Evolutionary conservation across 441 rosid genomes (phyloP).

Genomic region (Theobroma grandiflorum): DNA sequence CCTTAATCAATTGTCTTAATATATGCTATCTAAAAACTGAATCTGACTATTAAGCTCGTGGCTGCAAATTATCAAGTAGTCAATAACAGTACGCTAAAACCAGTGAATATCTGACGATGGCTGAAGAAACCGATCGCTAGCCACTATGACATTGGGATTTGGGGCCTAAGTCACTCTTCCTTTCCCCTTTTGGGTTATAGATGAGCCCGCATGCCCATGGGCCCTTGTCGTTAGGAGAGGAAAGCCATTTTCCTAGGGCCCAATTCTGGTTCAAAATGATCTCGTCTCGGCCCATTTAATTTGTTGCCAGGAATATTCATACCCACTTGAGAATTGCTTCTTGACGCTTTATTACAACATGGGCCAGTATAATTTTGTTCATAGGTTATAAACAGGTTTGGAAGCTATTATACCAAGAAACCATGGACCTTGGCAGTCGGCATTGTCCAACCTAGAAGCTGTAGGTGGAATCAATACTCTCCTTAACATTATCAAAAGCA

Average conservation of each 20-base stretch:
- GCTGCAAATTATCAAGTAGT: background rate
- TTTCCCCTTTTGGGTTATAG: background rate
- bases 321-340: background rate
- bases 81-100: too few relatives aligned
- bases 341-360: too few relatives aligned
- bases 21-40: background rate
- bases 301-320: background rate
- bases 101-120: too few relatives aligned
- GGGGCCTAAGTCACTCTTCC: background rate
- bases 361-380: too few relatives aligned
- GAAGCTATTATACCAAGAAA: background rate
- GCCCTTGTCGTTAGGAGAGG: background rate
- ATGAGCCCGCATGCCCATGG: background rate
- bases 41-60: background rate
- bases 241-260: background rate
- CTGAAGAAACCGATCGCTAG: too few relatives aligned
- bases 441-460: background rate
- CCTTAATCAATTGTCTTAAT: background rate
- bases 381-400: too few relatives aligned
- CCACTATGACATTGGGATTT: background rate
- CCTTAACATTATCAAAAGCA: background rate
- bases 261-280: background rate
- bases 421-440: background rate
- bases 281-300: background rate
- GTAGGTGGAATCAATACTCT: slow-evolving; percentile 8